Conservation (phyloP, 106 monocot species). For the Apostasia shenzhenica region DNA sequence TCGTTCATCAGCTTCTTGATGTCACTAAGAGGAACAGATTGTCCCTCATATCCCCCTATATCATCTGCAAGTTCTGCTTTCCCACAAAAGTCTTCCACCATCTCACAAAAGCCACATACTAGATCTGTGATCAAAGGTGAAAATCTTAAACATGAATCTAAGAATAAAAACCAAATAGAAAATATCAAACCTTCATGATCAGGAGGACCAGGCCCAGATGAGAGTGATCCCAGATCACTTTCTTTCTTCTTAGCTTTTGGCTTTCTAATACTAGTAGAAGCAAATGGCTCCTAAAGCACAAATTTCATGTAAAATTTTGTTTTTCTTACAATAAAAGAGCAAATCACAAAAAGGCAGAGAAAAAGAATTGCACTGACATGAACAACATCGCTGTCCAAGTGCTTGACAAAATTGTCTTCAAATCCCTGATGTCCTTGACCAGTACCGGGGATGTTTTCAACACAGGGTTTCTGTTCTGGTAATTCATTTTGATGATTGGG, state of each 20-base stretch:
- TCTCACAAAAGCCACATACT: constrained; percentile 55
- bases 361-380: constrained; percentile 35
- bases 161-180: constrained; percentile 3
- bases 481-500: constrained; percentile 26
- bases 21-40: constrained; percentile 54
- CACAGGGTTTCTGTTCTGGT: constrained; percentile 44
- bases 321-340: constrained; percentile 4
- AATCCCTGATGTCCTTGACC: constrained; percentile 17
- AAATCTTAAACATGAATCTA: neutral
- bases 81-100: constrained; percentile 81
- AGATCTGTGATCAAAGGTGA: constrained; percentile 25
- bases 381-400: constrained; percentile 23
- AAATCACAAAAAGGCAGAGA: neutral
- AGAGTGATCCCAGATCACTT: constrained; percentile 22
- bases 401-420: constrained; percentile 18
- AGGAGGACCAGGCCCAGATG: constrained; percentile 31
- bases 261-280: constrained; percentile 48
- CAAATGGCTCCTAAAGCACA: constrained; percentile 33
- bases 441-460: constrained; percentile 24
- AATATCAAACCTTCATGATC: constrained; percentile 59
- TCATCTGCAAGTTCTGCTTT: constrained; percentile 63
- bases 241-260: constrained; percentile 80
- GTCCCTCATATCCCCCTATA: constrained; percentile 34
- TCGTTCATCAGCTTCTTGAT: constrained; percentile 72
- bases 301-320: constrained; percentile 1